Conservation (phyloP, 768 basidiomycete genomes). For the Rhizopogon vesiculosus region DNA sequence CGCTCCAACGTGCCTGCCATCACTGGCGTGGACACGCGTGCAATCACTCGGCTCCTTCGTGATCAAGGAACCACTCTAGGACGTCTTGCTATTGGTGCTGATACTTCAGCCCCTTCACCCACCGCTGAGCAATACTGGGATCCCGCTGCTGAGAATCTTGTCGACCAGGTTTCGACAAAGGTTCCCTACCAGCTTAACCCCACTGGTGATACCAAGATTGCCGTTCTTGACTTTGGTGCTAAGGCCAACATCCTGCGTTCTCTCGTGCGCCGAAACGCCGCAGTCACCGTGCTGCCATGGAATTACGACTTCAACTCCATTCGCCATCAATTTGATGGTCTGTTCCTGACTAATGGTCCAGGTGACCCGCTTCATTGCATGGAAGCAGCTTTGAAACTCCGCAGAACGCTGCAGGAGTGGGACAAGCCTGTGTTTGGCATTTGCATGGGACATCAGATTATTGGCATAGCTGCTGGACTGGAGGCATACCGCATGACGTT, state of each 20-base stretch:
- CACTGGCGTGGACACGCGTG: slow-evolving; percentile 96
- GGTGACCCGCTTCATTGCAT: slow-evolving; percentile 90
- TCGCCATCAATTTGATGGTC: slow-evolving; percentile 87
- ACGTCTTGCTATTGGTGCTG: slow-evolving; percentile 78
- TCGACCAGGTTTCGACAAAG: slow-evolving; percentile 89
- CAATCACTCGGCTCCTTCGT: slow-evolving; percentile 88
- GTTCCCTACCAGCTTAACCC: slow-evolving; percentile 83
- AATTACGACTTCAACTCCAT: slow-evolving; percentile 93
- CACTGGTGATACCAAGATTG: slow-evolving; percentile 83
- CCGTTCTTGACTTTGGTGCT: slow-evolving; percentile 94
- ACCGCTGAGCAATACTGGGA: slow-evolving; percentile 82
- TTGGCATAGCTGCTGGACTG: slow-evolving; percentile 95
- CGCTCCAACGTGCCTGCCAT: slow-evolving; percentile 89
- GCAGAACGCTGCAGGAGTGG: slow-evolving; percentile 85
- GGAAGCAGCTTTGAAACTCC: slow-evolving; percentile 76
- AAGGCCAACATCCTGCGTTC: slow-evolving; percentile 97
- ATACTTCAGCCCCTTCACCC: slow-evolving; percentile 58
- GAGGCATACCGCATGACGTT: slow-evolving; percentile 99
- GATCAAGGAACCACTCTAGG: slow-evolving; percentile 98
- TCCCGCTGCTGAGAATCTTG: slow-evolving; percentile 86
- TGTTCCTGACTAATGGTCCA: slow-evolving; percentile 96
- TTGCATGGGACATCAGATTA: slow-evolving; percentile 98
- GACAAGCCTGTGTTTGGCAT: slow-evolving; percentile 93
- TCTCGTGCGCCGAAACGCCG: slow-evolving; percentile 84
- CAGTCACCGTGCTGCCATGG: slow-evolving; percentile 96